phyloP scores from a whole-genome alignment of 176 grass and related monocot species.

The Ensete ventricosum region DNA sequence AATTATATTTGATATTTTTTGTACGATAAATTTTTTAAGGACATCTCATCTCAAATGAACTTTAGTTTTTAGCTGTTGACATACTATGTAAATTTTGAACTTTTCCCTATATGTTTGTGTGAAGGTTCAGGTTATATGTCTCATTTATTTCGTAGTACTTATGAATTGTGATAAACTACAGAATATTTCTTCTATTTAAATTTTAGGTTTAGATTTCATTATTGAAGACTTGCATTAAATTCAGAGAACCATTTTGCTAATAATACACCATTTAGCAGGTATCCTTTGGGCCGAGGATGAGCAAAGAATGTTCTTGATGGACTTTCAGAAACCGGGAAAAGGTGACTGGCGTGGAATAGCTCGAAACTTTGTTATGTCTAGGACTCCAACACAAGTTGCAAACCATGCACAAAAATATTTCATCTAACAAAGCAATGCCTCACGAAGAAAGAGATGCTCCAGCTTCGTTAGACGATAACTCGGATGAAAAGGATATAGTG shows the following conservation, averaged over 20 bases:
- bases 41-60: no score
- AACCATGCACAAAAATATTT: slow-evolving; percentile 93
- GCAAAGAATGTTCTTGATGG: slow-evolving; percentile 70
- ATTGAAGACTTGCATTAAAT: not conserved
- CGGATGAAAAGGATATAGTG: no score
- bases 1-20: no score
- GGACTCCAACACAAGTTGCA: slow-evolving; percentile 87
- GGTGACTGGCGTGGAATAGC: slow-evolving; percentile 93
- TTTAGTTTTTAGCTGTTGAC: no score
- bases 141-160: no score
- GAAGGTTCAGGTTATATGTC: no score
- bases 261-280: slow-evolving; percentile 31
- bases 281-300: slow-evolving; percentile 88
- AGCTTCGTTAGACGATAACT: slow-evolving; percentile 23
- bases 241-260: slow-evolving; percentile 1
- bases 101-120: no score
- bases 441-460: slow-evolving; percentile 68
- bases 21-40: no score
- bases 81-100: no score
- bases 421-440: slow-evolving; percentile 62
- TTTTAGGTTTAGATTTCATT: not conserved
- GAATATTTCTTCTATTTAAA: not conserved
- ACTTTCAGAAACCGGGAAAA: slow-evolving; percentile 77
- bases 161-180: no score
- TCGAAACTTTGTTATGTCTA: slow-evolving; percentile 66